Percentiles rank a stretch among this genome's conserved stretches.
These are phyloP conservation scores for Nigrospora osmanthi DNA, from an alignment of 2,329 filamentous ascomycete genomes.

Conservation along the genomic window DNA sequence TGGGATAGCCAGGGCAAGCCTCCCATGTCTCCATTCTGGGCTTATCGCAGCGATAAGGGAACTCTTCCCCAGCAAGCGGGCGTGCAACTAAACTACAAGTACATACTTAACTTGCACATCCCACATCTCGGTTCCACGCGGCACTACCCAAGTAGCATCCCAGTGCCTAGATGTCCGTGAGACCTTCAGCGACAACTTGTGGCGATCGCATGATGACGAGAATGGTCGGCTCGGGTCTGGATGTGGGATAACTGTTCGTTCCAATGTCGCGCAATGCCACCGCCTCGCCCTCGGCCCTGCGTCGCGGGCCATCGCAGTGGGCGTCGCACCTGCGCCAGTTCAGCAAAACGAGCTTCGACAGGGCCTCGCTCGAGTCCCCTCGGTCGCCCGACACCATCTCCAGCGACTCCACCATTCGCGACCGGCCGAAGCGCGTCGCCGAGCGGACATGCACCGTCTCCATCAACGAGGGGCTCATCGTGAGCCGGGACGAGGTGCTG, in stretches of 20 bases:
- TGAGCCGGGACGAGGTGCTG: constrained; percentile 60
- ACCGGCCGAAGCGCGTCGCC: constrained; percentile 15
- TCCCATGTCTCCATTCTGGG: too few relatives aligned
- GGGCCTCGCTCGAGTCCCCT: constrained; percentile 27
- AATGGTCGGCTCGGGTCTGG: background rate
- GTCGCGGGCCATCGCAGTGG: constrained; percentile 38
- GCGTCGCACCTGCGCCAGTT: constrained; percentile 45
- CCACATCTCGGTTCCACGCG: too few relatives aligned
- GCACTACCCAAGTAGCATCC: too few relatives aligned
- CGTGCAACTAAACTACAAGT: too few relatives aligned
- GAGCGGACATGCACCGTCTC: constrained; percentile 46
- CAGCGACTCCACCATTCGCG: constrained; percentile 39
- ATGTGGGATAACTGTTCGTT: background rate
- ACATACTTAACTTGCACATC: too few relatives aligned
- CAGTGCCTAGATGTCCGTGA: too few relatives aligned
- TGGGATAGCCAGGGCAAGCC: too few relatives aligned
- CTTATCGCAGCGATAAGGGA: too few relatives aligned
- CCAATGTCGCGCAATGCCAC: constrained; percentile 17
- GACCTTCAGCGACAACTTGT: too few relatives aligned
- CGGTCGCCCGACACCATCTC: constrained; percentile 41
- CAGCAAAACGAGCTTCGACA: constrained; percentile 39
- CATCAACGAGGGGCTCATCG: constrained; percentile 66
- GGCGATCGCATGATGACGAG: too few relatives aligned
- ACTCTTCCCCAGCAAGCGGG: too few relatives aligned
- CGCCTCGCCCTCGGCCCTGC: constrained; percentile 30